Conservation (phyloP, 2,329 filamentous ascomycete species). For the Tympanopsis confertula region DNA sequence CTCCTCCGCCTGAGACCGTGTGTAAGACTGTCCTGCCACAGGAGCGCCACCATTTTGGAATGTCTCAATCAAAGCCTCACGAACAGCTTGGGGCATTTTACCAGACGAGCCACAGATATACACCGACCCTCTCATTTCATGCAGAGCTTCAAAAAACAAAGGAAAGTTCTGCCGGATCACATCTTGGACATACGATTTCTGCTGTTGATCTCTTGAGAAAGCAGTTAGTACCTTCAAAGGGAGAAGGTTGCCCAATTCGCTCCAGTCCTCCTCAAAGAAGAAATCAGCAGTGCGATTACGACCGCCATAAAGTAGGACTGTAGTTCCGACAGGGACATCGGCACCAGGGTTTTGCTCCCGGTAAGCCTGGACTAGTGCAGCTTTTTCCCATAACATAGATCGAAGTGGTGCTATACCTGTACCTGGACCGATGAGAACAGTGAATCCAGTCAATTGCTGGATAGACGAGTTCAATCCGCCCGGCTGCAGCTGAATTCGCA, state of each 20-base stretch:
- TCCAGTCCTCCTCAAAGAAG: slow-evolving; percentile 74
- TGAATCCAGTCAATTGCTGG: slow-evolving; percentile 26
- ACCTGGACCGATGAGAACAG: slow-evolving; percentile 72
- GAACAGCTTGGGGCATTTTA: slow-evolving; percentile 59
- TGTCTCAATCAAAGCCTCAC: slow-evolving; percentile 52
- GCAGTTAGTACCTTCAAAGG: slow-evolving; percentile 46
- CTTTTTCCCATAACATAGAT: slow-evolving; percentile 58
- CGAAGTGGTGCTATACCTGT: slow-evolving; percentile 81
- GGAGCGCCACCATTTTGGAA: slow-evolving; percentile 30
- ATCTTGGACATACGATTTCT: slow-evolving; percentile 60
- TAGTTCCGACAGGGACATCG: slow-evolving; percentile 20
- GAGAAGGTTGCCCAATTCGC: slow-evolving; percentile 22
- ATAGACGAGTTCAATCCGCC: slow-evolving; percentile 24
- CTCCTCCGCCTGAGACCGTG: slow-evolving; percentile 36
- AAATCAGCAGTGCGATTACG: slow-evolving; percentile 66
- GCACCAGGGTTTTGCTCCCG: slow-evolving; percentile 6
- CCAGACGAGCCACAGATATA: slow-evolving; percentile 49
- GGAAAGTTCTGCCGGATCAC: slow-evolving; percentile 34
- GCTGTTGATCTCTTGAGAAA: slow-evolving; percentile 58
- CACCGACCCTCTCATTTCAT: slow-evolving; percentile 36
- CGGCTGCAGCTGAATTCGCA: slow-evolving; percentile 47
- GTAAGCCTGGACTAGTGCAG: slow-evolving; percentile 25
- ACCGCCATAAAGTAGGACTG: slow-evolving; percentile 72
- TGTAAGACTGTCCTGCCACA: slow-evolving; percentile 10
- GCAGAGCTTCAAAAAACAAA: slow-evolving; percentile 35